These are phyloP conservation scores for Pichia sp. DNA, from an alignment of 1,139 yeast species.

Conservation along the genomic window DNA sequence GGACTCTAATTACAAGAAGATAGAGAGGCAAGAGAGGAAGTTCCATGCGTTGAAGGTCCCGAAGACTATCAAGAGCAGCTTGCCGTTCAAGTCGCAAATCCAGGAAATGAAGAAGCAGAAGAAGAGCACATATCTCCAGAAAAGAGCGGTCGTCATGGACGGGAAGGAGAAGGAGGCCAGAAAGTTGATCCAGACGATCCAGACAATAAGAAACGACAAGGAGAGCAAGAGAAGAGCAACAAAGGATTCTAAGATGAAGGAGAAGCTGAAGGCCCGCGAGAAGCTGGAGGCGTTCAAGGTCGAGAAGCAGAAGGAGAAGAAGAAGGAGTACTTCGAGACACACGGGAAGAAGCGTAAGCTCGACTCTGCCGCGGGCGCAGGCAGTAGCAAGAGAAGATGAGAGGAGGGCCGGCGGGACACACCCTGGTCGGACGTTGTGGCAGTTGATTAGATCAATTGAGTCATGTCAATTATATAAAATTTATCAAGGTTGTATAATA, in stretches of 20 bases:
- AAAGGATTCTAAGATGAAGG: conserved; percentile 73
- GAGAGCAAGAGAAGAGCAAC: conserved; percentile 73
- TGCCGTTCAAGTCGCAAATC: conserved; percentile 91
- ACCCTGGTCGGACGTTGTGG: background rate
- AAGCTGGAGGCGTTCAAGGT: conserved; percentile 65
- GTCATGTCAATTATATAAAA: conserved; percentile 2
- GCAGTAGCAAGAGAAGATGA: conserved; percentile 33
- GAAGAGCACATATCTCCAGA: conserved; percentile 77
- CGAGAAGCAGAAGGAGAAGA: conserved; percentile 78
- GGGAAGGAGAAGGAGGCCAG: conserved; percentile 95
- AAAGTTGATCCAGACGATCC: conserved; percentile 79
- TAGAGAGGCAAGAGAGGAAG: conserved; percentile 81
- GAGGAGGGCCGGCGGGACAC: no score
- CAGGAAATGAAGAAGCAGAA: conserved; percentile 84
- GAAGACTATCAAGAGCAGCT: conserved; percentile 62
- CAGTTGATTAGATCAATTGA: background rate
- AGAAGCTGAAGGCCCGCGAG: conserved; percentile 68
- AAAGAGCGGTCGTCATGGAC: conserved; percentile 88
- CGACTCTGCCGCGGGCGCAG: conserved; percentile 40
- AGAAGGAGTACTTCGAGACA: conserved; percentile 77
- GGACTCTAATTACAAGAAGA: conserved; percentile 69
- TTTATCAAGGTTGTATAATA: conserved; percentile 5
- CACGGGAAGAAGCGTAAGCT: conserved; percentile 57
- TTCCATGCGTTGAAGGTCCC: conserved; percentile 90
- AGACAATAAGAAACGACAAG: conserved; percentile 80